phyloP scores from a whole-genome alignment of 2,329 filamentous ascomycete species.

The Fusarium sp. region DNA sequence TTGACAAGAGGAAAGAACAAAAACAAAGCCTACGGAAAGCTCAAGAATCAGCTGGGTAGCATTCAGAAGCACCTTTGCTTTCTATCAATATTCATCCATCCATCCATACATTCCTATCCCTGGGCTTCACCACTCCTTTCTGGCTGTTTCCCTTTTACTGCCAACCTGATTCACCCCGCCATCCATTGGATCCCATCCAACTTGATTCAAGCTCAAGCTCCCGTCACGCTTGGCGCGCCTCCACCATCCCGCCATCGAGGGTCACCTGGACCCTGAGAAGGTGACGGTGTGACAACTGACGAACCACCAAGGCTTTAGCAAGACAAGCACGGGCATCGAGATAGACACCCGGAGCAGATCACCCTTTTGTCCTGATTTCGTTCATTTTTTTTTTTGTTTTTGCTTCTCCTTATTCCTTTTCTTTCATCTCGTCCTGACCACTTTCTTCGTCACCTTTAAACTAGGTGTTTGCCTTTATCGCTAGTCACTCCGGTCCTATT shows the following conservation, averaged over 20 bases:
- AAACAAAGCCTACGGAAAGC: conserved; percentile 11
- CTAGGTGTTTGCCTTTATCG: background rate
- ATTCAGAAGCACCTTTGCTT: background rate
- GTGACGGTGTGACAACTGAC: conserved; percentile 41
- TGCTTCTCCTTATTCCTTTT: conserved; percentile 8
- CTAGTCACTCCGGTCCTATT: conserved; percentile 1
- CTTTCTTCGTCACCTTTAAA: background rate
- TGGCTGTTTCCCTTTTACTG: background rate
- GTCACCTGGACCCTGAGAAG: conserved; percentile 43
- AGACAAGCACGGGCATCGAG: conserved; percentile 34
- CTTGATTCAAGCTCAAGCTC: conserved; percentile 26
- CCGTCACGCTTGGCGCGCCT: conserved; percentile 39
- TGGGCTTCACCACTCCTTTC: background rate
- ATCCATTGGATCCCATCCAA: conserved; percentile 3
- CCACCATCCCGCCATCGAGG: conserved; percentile 24
- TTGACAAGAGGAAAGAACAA: conserved; percentile 21
- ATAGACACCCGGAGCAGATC: conserved; percentile 14
- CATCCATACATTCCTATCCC: background rate
- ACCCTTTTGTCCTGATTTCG: conserved; percentile 7
- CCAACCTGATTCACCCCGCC: conserved; percentile 26
- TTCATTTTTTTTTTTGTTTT: background rate
- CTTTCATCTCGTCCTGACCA: conserved; percentile 1
- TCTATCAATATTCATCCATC: background rate
- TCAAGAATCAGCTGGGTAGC: conserved; percentile 5
- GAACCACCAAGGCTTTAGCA: conserved; percentile 29